Evolutionary conservation across 805 yeast species (phyloP).

Genomic region (Kazachstania viticola): DNA sequence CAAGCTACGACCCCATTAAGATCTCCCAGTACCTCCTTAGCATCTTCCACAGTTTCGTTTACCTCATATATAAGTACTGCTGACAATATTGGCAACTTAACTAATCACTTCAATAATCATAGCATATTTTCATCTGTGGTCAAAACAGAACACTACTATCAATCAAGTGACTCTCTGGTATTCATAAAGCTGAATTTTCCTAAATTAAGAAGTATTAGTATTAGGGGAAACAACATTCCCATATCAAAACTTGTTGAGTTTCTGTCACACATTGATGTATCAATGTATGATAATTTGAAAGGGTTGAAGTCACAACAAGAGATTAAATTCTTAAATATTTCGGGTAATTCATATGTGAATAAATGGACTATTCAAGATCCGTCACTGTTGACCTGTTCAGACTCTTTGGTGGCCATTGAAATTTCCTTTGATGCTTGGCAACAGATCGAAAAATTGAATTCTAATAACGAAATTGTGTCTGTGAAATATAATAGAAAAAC

Average conservation of each 20-base stretch:
- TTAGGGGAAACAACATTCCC: conserved; percentile 28
- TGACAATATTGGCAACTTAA: background rate
- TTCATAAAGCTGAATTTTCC: conserved; percentile 32
- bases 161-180: conserved; percentile 24
- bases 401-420: conserved; percentile 52
- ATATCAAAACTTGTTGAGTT: conserved; percentile 26
- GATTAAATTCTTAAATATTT: conserved; percentile 51
- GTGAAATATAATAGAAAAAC: conserved; percentile 12
- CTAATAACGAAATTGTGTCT: conserved; percentile 16
- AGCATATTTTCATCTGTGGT: conserved; percentile 5
- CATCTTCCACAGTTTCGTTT: conserved; percentile 7
- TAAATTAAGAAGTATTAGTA: conserved; percentile 27
- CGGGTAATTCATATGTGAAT: conserved; percentile 48
- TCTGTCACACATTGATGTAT: conserved; percentile 17
- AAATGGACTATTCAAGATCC: conserved; percentile 48
- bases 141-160: conserved; percentile 19
- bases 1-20: conserved; percentile 11
- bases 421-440: conserved; percentile 41
- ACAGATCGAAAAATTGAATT: conserved; percentile 21
- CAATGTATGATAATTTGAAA: conserved; percentile 2
- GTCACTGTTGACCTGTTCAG: conserved; percentile 33
- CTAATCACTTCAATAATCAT: background rate
- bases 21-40: background rate
- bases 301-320: conserved; percentile 17
- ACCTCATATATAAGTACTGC: conserved; percentile 1